phyloP scores from a whole-genome alignment of 345 rosid species.

The Stellera chamaejasme region DNA sequence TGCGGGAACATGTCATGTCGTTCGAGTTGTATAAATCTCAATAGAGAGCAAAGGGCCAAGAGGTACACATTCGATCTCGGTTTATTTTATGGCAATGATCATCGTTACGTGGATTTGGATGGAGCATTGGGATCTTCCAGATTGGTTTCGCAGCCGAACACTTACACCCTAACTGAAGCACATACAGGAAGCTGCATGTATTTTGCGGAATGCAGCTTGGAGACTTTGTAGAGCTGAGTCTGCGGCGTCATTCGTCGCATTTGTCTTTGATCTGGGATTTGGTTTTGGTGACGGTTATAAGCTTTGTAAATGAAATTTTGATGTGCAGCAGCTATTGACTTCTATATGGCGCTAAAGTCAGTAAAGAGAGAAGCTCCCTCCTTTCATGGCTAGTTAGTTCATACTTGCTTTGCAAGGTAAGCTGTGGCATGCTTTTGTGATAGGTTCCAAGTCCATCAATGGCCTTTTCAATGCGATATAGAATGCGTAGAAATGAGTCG shows the following conservation, averaged over 20 bases:
- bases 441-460: too few species aligned
- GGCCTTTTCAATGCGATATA: too few species aligned
- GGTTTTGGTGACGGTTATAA: background rate
- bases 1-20: background rate
- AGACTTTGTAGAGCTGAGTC: conserved; percentile 15
- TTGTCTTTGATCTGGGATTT: too few species aligned
- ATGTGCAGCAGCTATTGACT: background rate
- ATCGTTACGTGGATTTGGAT: too few species aligned
- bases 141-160: background rate
- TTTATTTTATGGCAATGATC: too few species aligned
- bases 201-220: conserved; percentile 8
- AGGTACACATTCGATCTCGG: background rate
- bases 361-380: background rate
- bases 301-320: conserved; percentile 5
- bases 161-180: conserved; percentile 11
- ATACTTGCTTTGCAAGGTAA: too few species aligned
- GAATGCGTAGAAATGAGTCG: too few species aligned
- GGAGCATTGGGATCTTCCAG: too few species aligned
- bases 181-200: conserved; percentile 8
- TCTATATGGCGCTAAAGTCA: too few species aligned
- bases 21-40: background rate
- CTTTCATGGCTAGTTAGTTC: too few species aligned
- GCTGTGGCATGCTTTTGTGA: too few species aligned
- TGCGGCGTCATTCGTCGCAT: too few species aligned
- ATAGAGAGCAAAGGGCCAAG: conserved; percentile 6